These are phyloP conservation scores for Ceratocystis eucalypticola DNA, from an alignment of 2,329 filamentous ascomycete genomes.

Conservation along the genomic window DNA sequence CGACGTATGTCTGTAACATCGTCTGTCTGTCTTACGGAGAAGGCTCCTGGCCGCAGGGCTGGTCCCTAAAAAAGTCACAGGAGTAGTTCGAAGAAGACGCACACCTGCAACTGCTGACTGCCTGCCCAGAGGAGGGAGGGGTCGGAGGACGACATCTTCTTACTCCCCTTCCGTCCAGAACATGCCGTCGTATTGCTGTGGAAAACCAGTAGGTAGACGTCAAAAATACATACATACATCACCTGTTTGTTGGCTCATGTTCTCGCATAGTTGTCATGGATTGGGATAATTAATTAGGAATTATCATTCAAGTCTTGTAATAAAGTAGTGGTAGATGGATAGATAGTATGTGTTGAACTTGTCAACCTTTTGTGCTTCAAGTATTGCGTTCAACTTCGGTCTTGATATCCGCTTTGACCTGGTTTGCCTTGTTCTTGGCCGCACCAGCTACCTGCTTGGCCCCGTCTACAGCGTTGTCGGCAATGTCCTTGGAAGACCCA, in stretches of 20 bases:
- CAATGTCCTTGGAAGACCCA: constrained; percentile 27
- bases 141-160: too few relatives aligned
- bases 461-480: constrained; percentile 25
- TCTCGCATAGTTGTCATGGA: neutral
- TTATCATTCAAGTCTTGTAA: neutral
- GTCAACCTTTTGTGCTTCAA: constrained; percentile 21
- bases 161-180: too few relatives aligned
- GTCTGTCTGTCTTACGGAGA: neutral
- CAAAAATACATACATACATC: too few relatives aligned
- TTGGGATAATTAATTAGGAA: neutral
- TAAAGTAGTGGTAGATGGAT: neutral
- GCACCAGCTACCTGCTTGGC: constrained; percentile 33
- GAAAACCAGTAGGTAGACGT: too few relatives aligned
- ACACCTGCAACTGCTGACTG: too few relatives aligned
- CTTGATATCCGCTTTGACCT: constrained; percentile 31
- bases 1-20: neutral
- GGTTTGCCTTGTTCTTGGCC: constrained; percentile 29
- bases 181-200: too few relatives aligned
- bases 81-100: too few relatives aligned
- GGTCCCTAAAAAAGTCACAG: too few relatives aligned
- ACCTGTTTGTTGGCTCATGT: neutral
- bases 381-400: constrained; percentile 26
- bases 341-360: constrained; percentile 15
- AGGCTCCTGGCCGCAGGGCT: too few relatives aligned
- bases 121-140: too few relatives aligned